These are phyloP conservation scores for Mallotus japonicus DNA, from an alignment of 441 rosid genomes.

Conservation along the genomic window DNA sequence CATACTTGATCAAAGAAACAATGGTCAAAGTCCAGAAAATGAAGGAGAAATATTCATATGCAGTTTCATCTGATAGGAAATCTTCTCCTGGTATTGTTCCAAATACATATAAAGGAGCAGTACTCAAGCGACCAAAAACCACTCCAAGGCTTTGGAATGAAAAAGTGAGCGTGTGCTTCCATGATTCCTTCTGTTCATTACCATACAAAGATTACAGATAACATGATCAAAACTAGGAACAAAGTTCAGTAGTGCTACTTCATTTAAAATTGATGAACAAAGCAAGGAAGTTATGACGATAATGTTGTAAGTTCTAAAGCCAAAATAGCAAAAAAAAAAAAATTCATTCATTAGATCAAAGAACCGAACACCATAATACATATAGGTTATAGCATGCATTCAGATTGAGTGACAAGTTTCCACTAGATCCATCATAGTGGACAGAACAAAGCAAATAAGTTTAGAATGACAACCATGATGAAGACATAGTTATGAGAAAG, in stretches of 20 bases:
- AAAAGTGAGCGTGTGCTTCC: constrained; percentile 47
- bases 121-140: constrained; percentile 55
- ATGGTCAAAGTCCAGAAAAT: constrained; percentile 61
- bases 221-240: constrained; percentile 5
- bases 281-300: not conserved
- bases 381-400: not conserved
- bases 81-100: constrained; percentile 35
- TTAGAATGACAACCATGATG: not conserved
- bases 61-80: constrained; percentile 39
- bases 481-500: too few relatives aligned
- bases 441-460: not conserved
- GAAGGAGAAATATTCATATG: constrained; percentile 51
- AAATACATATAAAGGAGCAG: constrained; percentile 62
- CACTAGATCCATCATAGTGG: not conserved
- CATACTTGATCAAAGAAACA: constrained; percentile 51
- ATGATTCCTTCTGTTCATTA: constrained; percentile 47
- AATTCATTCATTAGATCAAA: not conserved
- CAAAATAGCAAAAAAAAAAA: not conserved
- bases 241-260: constrained; percentile 4
- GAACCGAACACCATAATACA: not conserved
- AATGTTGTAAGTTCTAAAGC: constrained; percentile 4
- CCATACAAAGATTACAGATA: constrained; percentile 14
- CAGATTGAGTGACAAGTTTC: not conserved
- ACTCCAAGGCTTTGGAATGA: constrained; percentile 64
- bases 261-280: not conserved